Base-by-base conservation (phyloP, 192 early-diverging fungal genomes). In the Umbelopsis isabellina region DNA sequence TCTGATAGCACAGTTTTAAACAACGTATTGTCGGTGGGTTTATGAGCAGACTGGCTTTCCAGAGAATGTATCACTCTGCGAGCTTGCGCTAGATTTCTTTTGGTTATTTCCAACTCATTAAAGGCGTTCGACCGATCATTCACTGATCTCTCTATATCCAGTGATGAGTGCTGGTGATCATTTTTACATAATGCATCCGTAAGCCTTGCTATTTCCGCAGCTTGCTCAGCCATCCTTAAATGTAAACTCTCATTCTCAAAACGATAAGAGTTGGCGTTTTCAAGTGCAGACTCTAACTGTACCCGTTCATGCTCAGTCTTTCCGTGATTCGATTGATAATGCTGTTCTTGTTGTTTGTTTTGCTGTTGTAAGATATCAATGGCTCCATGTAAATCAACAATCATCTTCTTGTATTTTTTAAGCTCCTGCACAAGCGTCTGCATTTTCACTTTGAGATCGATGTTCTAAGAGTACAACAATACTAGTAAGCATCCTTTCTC, bases 381-480 rank as follows among this genome's bases (percentile, higher is more conserved):
- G 25, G 78, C 85, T n/a, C 68, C 71, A 50, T 82, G 73, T 0
- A 80, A 70, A 11, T 87, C 86, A 22, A 67, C 15, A 18, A 85
- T 66, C 46, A 82, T 77, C 22, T 74, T 75, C 37, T 85, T 85
- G 65, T 81, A 82, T 55, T 80, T 72, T 65, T 82, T 84, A 8
- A 85, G 49, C 51, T 84, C 80, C 44, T 73, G 72, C 18, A 69
- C 72, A n/a, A 85, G 55, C 6, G 72, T 75, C 52, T 85, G 82
- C 50, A 84, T 66, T 49, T 82, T 80, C 35, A 83, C 69, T 68
- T 85, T 82, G 25, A 86, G 67, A 10, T 84, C 79, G 27, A 86
- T 70, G 48, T 86, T 86, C 85, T 88, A 75, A 49, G 11, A 20
- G 18, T 27, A 27, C 6, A 47, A 20, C 21, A 66, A 51, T 12